phyloP scores from a whole-genome alignment of 164 flowering plant species.

The Magnolia kwangsiensis region DNA sequence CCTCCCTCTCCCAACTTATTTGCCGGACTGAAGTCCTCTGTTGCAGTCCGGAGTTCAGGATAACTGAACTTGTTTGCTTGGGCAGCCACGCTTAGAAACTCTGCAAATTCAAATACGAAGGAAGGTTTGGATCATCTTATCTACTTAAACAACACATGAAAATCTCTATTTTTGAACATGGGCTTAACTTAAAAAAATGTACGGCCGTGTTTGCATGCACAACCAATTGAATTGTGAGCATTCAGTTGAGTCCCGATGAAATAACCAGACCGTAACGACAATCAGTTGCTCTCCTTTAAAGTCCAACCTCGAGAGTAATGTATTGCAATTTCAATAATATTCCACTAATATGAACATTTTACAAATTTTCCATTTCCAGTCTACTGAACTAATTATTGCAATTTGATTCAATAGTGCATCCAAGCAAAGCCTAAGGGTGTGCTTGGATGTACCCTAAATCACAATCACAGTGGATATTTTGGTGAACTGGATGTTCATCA shows the following conservation, averaged over 20 bases:
- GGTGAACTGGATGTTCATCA: too few relatives aligned
- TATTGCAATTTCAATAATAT: not conserved
- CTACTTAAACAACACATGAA: not conserved
- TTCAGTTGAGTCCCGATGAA: not conserved
- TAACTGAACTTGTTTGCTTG: conserved; percentile 63
- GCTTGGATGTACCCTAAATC: too few relatives aligned
- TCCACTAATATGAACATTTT: not conserved
- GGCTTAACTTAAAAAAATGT: too few relatives aligned
- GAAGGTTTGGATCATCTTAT: not conserved
- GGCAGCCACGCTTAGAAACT: conserved; percentile 52
- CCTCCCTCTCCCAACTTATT: conserved; percentile 95
- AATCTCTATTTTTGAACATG: too few relatives aligned
- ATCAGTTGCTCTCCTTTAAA: not conserved
- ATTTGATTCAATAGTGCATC: not conserved
- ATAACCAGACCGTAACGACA: not conserved
- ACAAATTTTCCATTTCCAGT: not conserved
- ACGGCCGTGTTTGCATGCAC: too few relatives aligned
- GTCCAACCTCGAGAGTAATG: not conserved
- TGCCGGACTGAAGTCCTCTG: conserved; percentile 53
- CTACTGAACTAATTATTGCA: not conserved
- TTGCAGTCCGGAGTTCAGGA: conserved; percentile 60
- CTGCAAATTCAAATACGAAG: conserved; percentile 31
- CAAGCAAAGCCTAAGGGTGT: not conserved
- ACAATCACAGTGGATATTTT: too few relatives aligned
- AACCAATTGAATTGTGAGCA: not conserved